Evolutionary conservation across 2,329 filamentous ascomycete genomes (phyloP), one percentile per base, ranked within the genome.

Genomic region (Paraphoma sp.): DNA sequence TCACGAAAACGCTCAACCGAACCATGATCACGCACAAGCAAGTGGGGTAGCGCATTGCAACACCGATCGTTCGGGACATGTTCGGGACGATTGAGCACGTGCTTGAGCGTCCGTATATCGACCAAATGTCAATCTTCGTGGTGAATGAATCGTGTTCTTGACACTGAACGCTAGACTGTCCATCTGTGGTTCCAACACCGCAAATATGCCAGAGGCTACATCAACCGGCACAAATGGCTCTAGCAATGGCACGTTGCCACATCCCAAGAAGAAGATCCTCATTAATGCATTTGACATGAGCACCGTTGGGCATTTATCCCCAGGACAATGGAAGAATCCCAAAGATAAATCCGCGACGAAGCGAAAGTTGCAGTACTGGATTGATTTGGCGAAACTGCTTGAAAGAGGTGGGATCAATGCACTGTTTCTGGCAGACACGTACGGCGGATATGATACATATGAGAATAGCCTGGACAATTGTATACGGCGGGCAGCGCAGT

Each of bases 321-420:
- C 86, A 0, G 87, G 87, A 0, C 87, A 89, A 75, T 89, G 87
- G 87, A 89, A 87, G 83, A 87, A 89, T 50, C 86, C 87, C 0
- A 78, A 74, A 14, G 87, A 90, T 68, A 83, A 82, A 54, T 87
- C 86, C 0, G 82, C 84, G 0, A 85, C 83, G 0, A 89, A 89
- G 59, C 79, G 85, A 28, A 83, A 78, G 14, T 78, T 89, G 1
- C 77, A 83, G 10, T 89, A 89, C 65, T 89, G 86, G 86, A 84
- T 86, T 23, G 80, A 89, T 17, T 77, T 89, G 0, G 87, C 87
- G 8, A 85, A 87, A 57, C 69, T 89, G 0, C 77, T 89, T 1
- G 87, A 89, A 54, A 77, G 81, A 10, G 87, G 86, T 3, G 83
- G 83, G 6, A 86, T 89, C 74, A 89, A 87, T 56, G 85, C 86